Base-by-base conservation (phyloP, 169 alveolate genomes). In the Plasmodium reichenowi region DNA sequence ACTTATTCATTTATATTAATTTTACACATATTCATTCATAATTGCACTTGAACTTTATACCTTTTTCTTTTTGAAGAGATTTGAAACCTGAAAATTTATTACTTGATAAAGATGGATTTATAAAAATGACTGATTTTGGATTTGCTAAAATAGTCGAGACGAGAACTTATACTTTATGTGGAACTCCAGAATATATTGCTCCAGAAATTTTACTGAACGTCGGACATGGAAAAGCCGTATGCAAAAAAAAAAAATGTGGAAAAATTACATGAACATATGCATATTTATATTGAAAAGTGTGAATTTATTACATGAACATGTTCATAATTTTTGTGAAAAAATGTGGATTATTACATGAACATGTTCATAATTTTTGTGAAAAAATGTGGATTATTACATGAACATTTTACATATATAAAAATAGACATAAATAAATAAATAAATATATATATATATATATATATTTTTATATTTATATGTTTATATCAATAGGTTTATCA, bases 161-260 rank as follows among this genome's bases (percentile, higher is more conserved):
- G 56, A 96, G 99, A 73, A 98, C 99, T 3, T 98, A 95, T 92
- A 99, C 99, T 13, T 96, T 98, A 45, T 99, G 99, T 83, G 99
- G 99, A 5, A 98, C 99, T 17, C 99, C 99, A 8, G 99, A 98
- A 91, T 99, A 99, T 94, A 96, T 99, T 43, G 99, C 99, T 0
- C 99, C 99, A 0, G 99, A 99, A 92, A 99, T 98, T 70, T 95
- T 99, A 43, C 94, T 98, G 54, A 97, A 98, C 93, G 94, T 96
- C 62, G 99, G 99, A 1, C 98, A 97, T 88, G 99, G 98, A 59
- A 97, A 98, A 88, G 97, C 99, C 32, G 99, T 98, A 59, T 15
- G 83, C 32, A 32, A 48, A 24, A 20, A 62, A 5, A 12, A 24
- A 20, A 62, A 5, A 12, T 15, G 32, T 17, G 45, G 13, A 56